These are phyloP conservation scores for Gentiana macrophylla DNA, from an alignment of 257 asterid species.

Conservation along the genomic window DNA sequence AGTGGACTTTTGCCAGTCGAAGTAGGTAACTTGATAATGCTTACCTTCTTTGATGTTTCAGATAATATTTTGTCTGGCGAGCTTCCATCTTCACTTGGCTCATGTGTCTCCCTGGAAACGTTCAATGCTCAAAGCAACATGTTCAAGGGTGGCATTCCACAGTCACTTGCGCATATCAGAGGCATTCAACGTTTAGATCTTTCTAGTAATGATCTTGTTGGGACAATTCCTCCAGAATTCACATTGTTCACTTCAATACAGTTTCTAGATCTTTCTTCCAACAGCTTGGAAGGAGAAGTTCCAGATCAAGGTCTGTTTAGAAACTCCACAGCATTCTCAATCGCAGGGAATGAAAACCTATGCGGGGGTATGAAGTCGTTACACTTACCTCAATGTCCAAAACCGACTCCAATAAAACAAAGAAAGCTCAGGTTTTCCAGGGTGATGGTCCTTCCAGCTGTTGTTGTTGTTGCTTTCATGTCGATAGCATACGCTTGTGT, in stretches of 20 bases:
- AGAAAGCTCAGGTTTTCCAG: too few species aligned
- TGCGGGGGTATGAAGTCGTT: too few species aligned
- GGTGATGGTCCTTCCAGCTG: too few species aligned
- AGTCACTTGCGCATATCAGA: not conserved
- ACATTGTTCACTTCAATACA: not conserved
- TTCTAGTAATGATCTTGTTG: slow-evolving; percentile 3
- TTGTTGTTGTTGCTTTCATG: too few species aligned
- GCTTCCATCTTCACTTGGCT: not conserved
- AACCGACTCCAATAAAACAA: too few species aligned
- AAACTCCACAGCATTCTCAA: not conserved
- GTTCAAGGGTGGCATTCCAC: not conserved
- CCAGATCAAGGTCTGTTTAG: not conserved
- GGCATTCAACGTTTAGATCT: not conserved
- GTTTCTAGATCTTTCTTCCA: too few species aligned
- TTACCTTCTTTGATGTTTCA: not conserved
- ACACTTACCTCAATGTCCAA: too few species aligned
- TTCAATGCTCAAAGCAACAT: not conserved
- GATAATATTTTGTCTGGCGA: slow-evolving; percentile 1
- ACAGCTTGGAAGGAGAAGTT: too few species aligned
- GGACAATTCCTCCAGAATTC: not conserved
- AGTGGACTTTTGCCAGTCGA: not conserved
- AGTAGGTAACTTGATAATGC: slow-evolving; percentile 3
- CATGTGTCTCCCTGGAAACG: not conserved
- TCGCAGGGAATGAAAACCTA: too few species aligned
- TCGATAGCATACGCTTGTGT: not conserved